Conservation (phyloP, 257 asterid genomes). For the Rhazya stricta region DNA sequence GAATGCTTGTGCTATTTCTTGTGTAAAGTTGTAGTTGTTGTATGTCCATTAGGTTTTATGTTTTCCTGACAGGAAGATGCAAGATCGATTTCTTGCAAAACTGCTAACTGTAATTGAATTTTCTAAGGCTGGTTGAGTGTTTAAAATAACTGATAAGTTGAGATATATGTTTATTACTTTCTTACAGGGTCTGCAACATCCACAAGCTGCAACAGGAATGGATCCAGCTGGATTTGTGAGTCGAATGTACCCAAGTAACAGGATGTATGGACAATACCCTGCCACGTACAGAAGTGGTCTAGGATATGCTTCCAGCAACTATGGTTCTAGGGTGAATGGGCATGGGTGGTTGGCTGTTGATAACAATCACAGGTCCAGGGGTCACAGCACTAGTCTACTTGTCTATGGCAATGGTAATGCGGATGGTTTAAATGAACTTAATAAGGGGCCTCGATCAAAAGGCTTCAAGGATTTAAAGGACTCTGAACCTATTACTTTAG, state of each 20-base stretch:
- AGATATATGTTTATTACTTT: not conserved
- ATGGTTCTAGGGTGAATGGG: conserved; percentile 21
- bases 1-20: not conserved
- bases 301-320: conserved; percentile 20
- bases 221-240: conserved; percentile 25
- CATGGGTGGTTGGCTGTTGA: conserved; percentile 35
- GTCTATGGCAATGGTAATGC: conserved; percentile 20
- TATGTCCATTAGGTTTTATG: not conserved
- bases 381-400: conserved; percentile 23
- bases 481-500: conserved; percentile 26
- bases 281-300: conserved; percentile 25
- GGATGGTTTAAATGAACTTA: conserved; percentile 41
- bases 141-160: conserved; percentile 1
- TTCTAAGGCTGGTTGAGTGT: not conserved
- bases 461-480: conserved; percentile 32
- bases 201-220: conserved; percentile 23
- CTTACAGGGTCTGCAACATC: conserved; percentile 38
- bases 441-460: conserved; percentile 39
- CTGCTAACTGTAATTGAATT: not conserved
- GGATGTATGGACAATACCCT: conserved; percentile 32
- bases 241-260: conserved; percentile 27
- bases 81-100: not conserved
- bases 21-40: not conserved
- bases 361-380: conserved; percentile 30
- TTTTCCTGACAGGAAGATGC: not conserved